phyloP scores from a whole-genome alignment of 805 yeast species.

The Monosporozyma solicola region DNA sequence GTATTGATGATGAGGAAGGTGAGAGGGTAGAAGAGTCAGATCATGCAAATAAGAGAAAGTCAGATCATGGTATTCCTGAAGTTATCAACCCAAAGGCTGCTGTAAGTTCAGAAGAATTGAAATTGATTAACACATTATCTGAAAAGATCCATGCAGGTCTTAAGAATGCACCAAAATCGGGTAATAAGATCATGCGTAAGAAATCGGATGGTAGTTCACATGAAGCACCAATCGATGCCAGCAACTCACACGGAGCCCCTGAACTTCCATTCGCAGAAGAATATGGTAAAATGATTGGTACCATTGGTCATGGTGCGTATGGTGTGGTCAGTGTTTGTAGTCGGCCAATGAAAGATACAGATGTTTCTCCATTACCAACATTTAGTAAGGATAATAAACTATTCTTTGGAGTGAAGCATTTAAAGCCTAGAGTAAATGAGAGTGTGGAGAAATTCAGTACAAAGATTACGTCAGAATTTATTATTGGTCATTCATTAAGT shows the following conservation, averaged over 20 bases:
- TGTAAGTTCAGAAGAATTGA: slow-evolving; percentile 43
- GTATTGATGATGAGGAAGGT: not conserved
- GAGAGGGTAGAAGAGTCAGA: slow-evolving; percentile 1
- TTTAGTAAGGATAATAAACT: slow-evolving; percentile 63
- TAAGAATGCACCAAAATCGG: slow-evolving; percentile 18
- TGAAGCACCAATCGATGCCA: not conserved
- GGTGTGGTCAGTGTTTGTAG: slow-evolving; percentile 87
- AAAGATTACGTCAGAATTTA: slow-evolving; percentile 78
- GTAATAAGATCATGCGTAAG: not conserved
- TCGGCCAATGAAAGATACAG: slow-evolving; percentile 30
- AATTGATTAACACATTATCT: slow-evolving; percentile 40
- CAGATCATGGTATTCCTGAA: slow-evolving; percentile 6
- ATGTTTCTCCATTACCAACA: slow-evolving; percentile 31
- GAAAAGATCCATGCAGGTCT: slow-evolving; percentile 39
- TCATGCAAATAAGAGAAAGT: not conserved
- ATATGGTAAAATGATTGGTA: slow-evolving; percentile 45
- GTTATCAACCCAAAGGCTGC: slow-evolving; percentile 32
- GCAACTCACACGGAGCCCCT: not conserved
- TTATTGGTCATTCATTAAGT: slow-evolving; percentile 73
- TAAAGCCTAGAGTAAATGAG: slow-evolving; percentile 73
- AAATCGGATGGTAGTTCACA: not conserved
- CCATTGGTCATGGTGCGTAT: slow-evolving; percentile 89
- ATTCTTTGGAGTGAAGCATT: slow-evolving; percentile 84
- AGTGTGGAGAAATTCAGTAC: slow-evolving; percentile 91
- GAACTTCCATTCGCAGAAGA: slow-evolving; percentile 28